Conservation (phyloP, 2,329 filamentous ascomycete genomes). For the Colletotrichum sp. region DNA sequence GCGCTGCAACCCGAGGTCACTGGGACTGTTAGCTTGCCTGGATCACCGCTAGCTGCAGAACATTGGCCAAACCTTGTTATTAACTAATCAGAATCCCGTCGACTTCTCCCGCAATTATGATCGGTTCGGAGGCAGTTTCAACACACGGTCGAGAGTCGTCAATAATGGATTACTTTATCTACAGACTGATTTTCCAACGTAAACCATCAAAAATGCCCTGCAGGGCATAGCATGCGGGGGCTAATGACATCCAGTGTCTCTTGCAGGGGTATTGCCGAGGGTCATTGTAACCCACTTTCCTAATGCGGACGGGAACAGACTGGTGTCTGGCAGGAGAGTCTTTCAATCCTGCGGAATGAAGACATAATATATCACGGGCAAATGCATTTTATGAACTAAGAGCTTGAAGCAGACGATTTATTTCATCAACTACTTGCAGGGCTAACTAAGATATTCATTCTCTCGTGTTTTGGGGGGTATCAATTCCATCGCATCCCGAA, state of each 20-base stretch:
- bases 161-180: background rate
- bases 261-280: background rate
- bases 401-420: background rate
- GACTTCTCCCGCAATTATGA: background rate
- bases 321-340: background rate
- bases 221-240: background rate
- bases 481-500: constrained; percentile 7
- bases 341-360: background rate
- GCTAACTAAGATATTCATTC: background rate
- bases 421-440: background rate
- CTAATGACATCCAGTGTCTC: no score
- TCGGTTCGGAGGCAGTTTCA: background rate
- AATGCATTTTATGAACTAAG: background rate
- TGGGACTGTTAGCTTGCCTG: background rate
- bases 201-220: no score
- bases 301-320: background rate
- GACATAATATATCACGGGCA: background rate
- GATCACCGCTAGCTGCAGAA: constrained; percentile 11
- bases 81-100: background rate
- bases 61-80: background rate
- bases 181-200: background rate
- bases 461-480: constrained; percentile 10
- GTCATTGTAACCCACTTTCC: background rate
- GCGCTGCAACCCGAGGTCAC: background rate
- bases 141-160: background rate